Percentiles rank a stretch among this genome's conserved stretches.
Conservation (phyloP, 495 filamentous ascomycete genomes). For the Aspergillus funiculosus region DNA sequence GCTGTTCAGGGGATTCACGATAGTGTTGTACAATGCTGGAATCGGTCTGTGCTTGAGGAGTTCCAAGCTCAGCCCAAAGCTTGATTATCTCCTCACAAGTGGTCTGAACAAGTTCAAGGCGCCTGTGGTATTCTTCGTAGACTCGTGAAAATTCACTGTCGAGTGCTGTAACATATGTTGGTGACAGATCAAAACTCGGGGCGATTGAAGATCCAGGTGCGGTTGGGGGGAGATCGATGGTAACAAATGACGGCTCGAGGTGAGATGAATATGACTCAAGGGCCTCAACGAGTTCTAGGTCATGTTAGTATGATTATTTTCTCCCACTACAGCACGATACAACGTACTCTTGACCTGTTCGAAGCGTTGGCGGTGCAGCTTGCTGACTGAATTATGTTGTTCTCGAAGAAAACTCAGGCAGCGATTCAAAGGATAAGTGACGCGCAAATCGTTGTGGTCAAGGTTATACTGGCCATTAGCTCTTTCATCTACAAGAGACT, state of each 20-base stretch:
- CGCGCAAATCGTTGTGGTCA: conserved; percentile 58
- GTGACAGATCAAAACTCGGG: conserved; percentile 79
- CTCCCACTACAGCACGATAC: no score
- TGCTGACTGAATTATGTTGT: conserved; percentile 72
- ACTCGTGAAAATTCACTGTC: conserved; percentile 89
- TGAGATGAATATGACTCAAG: conserved; percentile 93
- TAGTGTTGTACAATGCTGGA: conserved; percentile 78
- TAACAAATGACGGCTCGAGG: conserved; percentile 79
- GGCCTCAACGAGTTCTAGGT: conserved; percentile 78
- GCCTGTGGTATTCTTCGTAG: conserved; percentile 88
- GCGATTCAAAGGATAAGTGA: conserved; percentile 72
- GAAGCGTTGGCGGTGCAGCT: conserved; percentile 79
- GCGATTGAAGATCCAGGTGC: conserved; percentile 67
- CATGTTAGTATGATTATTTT: conserved; percentile 23
- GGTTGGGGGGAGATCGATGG: conserved; percentile 74
- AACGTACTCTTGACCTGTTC: conserved; percentile 90
- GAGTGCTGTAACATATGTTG: conserved; percentile 76
- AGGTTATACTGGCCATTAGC: conserved; percentile 54
- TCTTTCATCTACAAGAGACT: conserved; percentile 72
- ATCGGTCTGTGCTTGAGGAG: conserved; percentile 88
- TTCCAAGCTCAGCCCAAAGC: conserved; percentile 92
- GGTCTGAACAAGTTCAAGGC: conserved; percentile 66
- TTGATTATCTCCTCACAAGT: conserved; percentile 81
- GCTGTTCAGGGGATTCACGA: conserved; percentile 82
- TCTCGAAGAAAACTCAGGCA: conserved; percentile 78